phyloP scores from a whole-genome alignment of 2,329 filamentous ascomycete genomes.

The Boeremia exigua region DNA sequence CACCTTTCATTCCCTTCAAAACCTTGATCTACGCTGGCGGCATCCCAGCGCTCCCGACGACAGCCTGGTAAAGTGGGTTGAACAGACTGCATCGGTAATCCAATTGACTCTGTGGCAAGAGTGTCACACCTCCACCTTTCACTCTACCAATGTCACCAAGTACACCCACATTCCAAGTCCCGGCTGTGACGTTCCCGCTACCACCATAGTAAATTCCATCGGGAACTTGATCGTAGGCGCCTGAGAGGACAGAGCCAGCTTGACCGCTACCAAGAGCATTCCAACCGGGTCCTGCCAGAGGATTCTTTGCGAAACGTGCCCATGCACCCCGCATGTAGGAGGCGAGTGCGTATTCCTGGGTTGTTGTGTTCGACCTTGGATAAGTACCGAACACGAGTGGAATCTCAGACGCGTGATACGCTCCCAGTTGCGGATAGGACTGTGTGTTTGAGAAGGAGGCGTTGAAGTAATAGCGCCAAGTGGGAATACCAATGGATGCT shows the following conservation, averaged over 20 bases:
- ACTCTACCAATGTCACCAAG: slow-evolving; percentile 27
- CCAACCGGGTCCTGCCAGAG: slow-evolving; percentile 33
- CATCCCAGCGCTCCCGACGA: slow-evolving; percentile 21
- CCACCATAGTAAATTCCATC: slow-evolving; percentile 13
- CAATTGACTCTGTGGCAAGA: slow-evolving; percentile 22
- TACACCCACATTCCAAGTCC: slow-evolving; percentile 26
- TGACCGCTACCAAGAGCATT: slow-evolving; percentile 26
- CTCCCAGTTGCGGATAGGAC: slow-evolving; percentile 20
- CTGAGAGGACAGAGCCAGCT: slow-evolving; percentile 18
- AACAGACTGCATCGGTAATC: slow-evolving; percentile 25
- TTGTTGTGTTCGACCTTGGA: slow-evolving; percentile 20
- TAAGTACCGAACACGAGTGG: slow-evolving; percentile 34
- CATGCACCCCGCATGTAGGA: slow-evolving; percentile 31
- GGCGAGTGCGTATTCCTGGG: slow-evolving; percentile 26
- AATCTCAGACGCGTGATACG: slow-evolving; percentile 34
- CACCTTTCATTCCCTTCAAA: neutral
- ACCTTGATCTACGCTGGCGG: slow-evolving; percentile 1
- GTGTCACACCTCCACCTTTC: slow-evolving; percentile 23
- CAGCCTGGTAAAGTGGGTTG: slow-evolving; percentile 22
- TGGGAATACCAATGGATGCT: slow-evolving; percentile 27
- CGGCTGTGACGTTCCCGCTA: slow-evolving; percentile 10
- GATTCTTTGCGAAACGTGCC: slow-evolving; percentile 40
- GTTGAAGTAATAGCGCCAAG: slow-evolving; percentile 41
- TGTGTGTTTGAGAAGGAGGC: slow-evolving; percentile 36
- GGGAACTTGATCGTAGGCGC: slow-evolving; percentile 16